phyloP scores from a whole-genome alignment of 2,329 filamentous ascomycete genomes.

The Falciphora oryzae region DNA sequence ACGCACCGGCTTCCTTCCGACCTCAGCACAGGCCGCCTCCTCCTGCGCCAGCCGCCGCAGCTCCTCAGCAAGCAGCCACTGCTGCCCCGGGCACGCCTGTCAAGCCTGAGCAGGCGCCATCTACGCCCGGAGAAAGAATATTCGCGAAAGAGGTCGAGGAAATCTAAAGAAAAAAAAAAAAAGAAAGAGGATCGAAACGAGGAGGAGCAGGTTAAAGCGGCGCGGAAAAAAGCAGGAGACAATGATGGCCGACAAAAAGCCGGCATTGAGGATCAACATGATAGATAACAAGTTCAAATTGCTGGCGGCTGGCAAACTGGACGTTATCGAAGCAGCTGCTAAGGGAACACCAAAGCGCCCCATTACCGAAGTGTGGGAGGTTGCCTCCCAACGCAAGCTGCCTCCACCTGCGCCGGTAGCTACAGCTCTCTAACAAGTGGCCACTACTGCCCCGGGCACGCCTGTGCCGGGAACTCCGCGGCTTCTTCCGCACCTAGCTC shows the following conservation, averaged over 20 bases:
- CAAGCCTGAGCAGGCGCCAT: background rate
- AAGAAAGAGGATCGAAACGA: slow-evolving; percentile 55
- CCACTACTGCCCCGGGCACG: slow-evolving; percentile 3
- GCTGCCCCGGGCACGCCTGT: slow-evolving; percentile 21
- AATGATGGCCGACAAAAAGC: slow-evolving; percentile 69
- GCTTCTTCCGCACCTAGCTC: slow-evolving; percentile 8
- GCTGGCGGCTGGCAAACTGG: slow-evolving; percentile 66
- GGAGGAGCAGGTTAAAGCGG: slow-evolving; percentile 43
- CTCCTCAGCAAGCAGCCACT: no score
- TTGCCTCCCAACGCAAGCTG: slow-evolving; percentile 64
- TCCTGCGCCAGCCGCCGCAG: no score
- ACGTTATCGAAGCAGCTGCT: slow-evolving; percentile 74
- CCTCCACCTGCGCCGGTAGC: slow-evolving; percentile 21
- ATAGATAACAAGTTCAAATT: slow-evolving; percentile 61
- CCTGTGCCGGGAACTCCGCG: slow-evolving; percentile 9
- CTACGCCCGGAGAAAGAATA: slow-evolving; percentile 41
- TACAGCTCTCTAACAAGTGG: slow-evolving; percentile 7
- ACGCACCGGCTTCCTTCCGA: no score
- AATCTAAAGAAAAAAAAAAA: no score
- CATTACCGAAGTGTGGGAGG: slow-evolving; percentile 80
- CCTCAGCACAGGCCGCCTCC: no score
- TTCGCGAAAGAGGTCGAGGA: slow-evolving; percentile 69
- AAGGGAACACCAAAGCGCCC: slow-evolving; percentile 76
- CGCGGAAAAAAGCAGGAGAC: slow-evolving; percentile 57
- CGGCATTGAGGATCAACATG: slow-evolving; percentile 71